Percentiles rank a stretch among this genome's conserved stretches.
These are phyloP conservation scores for Penicillium sp. DNA, from an alignment of 2,329 filamentous ascomycete species.

Conservation along the genomic window DNA sequence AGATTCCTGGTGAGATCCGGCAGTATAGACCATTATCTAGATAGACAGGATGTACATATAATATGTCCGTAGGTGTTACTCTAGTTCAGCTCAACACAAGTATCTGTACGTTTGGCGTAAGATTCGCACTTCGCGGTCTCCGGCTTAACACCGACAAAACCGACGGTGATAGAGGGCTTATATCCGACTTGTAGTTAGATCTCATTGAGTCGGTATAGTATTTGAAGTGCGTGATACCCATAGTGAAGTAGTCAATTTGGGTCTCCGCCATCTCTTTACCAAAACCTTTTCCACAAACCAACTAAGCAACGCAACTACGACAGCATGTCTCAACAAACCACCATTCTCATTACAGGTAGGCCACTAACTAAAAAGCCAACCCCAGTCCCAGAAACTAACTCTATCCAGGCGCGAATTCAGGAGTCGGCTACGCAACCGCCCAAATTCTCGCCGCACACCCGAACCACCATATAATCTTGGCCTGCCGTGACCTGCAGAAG, in stretches of 20 bases:
- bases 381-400: neutral
- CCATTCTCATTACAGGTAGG: conserved; percentile 14
- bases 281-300: neutral
- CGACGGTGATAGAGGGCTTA: conserved; percentile 1
- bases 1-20: neutral
- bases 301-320: neutral
- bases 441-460: conserved; percentile 14
- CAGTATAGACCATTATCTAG: neutral
- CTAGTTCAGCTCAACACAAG: neutral
- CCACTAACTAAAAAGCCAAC: neutral
- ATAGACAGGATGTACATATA: neutral
- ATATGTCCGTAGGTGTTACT: neutral
- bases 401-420: conserved; percentile 21
- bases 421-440: conserved; percentile 21
- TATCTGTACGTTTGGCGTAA: neutral
- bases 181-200: neutral
- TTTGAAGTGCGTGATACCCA: neutral
- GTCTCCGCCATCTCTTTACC: neutral
- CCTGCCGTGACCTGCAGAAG: conserved; percentile 11
- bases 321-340: conserved; percentile 1
- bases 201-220: no score
- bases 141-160: neutral
- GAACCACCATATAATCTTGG: conserved; percentile 20
- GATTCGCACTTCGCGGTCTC: no score
- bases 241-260: neutral